Evolutionary conservation across 768 basidiomycete genomes (phyloP).

Genomic region (Vararia minispora): DNA sequence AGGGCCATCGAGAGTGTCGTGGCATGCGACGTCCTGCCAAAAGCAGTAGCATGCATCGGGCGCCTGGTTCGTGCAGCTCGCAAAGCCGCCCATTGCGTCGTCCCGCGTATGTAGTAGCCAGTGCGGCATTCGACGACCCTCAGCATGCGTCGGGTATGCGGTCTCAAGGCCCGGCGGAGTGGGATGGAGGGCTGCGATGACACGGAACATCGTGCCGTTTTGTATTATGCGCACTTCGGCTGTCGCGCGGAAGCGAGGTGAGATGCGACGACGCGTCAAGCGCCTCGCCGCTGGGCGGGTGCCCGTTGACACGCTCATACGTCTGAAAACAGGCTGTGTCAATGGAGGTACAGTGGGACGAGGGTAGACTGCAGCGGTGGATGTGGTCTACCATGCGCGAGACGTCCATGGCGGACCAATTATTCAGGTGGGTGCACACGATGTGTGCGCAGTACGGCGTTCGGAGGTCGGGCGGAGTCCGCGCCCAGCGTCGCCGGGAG

Average conservation of each 20-base stretch:
- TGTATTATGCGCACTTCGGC: background rate
- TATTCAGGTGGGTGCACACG: constrained; percentile 65
- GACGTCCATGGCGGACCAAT: constrained; percentile 68
- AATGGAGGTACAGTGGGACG: background rate
- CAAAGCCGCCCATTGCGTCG: constrained; percentile 59
- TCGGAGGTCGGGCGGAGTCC: constrained; percentile 68
- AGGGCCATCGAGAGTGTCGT: too few species aligned
- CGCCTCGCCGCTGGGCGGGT: constrained; percentile 71
- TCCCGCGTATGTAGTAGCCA: constrained; percentile 76
- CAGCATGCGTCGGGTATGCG: constrained; percentile 22
- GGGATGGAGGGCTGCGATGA: constrained; percentile 63
- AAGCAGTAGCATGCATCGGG: constrained; percentile 95
- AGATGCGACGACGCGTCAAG: constrained; percentile 45
- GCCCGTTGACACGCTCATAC: constrained; percentile 90
- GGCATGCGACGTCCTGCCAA: constrained; percentile 80
- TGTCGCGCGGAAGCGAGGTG: background rate
- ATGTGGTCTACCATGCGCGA: constrained; percentile 54
- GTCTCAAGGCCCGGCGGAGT: constrained; percentile 21
- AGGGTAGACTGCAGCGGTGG: constrained; percentile 52
- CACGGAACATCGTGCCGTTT: constrained; percentile 95
- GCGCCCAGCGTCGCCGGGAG: constrained; percentile 59
- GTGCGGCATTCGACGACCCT: constrained; percentile 45
- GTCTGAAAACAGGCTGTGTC: constrained; percentile 39
- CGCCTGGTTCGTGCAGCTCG: constrained; percentile 79
- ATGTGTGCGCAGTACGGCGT: constrained; percentile 84